Evolutionary conservation across 495 filamentous ascomycete species (phyloP).

Genomic region (Hypoxylon fuscum): DNA sequence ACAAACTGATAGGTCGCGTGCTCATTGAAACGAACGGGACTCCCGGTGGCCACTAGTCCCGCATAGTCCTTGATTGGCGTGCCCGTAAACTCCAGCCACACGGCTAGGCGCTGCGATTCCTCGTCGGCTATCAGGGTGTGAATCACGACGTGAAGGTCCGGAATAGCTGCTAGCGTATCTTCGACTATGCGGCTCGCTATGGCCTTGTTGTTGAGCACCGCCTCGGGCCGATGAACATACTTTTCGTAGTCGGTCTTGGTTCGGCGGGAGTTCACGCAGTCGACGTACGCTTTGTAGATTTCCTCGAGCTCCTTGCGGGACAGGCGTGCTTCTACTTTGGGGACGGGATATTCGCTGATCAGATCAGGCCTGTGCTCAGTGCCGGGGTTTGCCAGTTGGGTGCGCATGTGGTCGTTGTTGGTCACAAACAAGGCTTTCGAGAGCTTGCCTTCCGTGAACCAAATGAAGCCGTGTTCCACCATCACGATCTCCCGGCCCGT

Average conservation of each 20-base stretch:
- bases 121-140: constrained; percentile 31
- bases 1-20: constrained; percentile 37
- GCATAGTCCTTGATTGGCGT: constrained; percentile 28
- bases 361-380: constrained; percentile 14
- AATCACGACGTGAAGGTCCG: constrained; percentile 29
- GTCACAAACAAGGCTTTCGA: constrained; percentile 26
- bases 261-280: constrained; percentile 24
- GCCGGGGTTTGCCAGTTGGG: constrained; percentile 21
- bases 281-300: constrained; percentile 22
- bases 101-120: constrained; percentile 27
- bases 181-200: constrained; percentile 27
- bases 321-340: constrained; percentile 9
- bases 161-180: constrained; percentile 28
- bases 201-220: constrained; percentile 22
- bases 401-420: constrained; percentile 35
- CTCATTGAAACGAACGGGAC: constrained; percentile 24
- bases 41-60: constrained; percentile 21
- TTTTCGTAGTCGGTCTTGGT: constrained; percentile 22
- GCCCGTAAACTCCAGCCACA: constrained; percentile 35
- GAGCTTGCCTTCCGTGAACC: constrained; percentile 33
- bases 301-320: constrained; percentile 25
- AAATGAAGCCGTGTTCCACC: constrained; percentile 29
- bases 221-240: constrained; percentile 24
- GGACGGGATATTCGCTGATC: constrained; percentile 28
- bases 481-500: constrained; percentile 26